Evolutionary conservation across 371 early-diverging fungal species (phyloP).

Genomic region (Mucor racemosus): DNA sequence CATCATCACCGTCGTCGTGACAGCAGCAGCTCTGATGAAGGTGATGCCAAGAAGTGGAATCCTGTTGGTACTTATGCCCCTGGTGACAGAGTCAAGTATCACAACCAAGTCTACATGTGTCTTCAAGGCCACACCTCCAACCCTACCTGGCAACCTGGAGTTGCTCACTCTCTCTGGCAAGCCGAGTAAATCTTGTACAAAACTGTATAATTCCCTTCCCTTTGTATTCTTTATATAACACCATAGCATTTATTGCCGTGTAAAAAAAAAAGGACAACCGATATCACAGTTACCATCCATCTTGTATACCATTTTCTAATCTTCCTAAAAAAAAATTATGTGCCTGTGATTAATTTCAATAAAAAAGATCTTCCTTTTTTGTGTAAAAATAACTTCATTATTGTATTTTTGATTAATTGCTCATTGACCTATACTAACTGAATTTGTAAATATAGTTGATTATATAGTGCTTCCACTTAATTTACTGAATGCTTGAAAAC

Average conservation of each 20-base stretch:
- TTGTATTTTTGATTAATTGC: too few relatives aligned
- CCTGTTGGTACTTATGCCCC: constrained; percentile 60
- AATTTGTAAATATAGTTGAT: too few relatives aligned
- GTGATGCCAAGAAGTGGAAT: constrained; percentile 50
- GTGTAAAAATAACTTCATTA: too few relatives aligned
- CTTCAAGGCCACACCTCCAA: constrained; percentile 61
- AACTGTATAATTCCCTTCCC: not conserved
- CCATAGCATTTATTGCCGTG: too few relatives aligned
- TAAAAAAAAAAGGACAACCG: too few relatives aligned
- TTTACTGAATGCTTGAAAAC: too few relatives aligned
- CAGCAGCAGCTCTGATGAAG: constrained; percentile 16
- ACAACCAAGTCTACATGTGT: constrained; percentile 55
- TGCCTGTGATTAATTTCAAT: too few relatives aligned
- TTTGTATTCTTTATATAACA: not conserved
- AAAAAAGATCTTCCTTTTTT: too few relatives aligned
- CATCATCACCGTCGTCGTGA: constrained; percentile 13
- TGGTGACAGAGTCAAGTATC: constrained; percentile 61
- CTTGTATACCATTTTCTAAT: not conserved
- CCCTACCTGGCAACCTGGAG: constrained; percentile 60
- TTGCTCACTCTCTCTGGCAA: constrained; percentile 63
- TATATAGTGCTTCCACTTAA: too few relatives aligned
- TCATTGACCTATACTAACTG: too few relatives aligned
- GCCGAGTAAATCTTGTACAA: constrained; percentile 35
- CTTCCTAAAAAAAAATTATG: not conserved
- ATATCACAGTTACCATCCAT: not conserved